These are phyloP conservation scores for Podospora pseudocomata DNA, from an alignment of 495 filamentous ascomycete genomes.

Conservation along the genomic window DNA sequence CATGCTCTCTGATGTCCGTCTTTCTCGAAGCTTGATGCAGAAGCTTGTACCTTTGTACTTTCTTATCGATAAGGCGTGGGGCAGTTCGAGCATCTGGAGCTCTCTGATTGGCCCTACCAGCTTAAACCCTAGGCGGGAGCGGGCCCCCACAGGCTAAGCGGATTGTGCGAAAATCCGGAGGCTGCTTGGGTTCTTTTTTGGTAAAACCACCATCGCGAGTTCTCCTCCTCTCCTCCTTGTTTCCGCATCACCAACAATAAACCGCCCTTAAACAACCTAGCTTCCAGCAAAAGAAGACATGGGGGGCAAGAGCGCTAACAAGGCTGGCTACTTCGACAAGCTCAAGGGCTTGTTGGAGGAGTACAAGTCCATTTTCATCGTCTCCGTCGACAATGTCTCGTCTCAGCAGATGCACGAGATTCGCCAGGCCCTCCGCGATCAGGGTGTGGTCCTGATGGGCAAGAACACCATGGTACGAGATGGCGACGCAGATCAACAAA, in stretches of 20 bases:
- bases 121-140: constrained; percentile 31
- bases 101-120: constrained; percentile 21
- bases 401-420: constrained; percentile 99
- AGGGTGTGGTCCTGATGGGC: constrained; percentile 96
- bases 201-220: constrained; percentile 17
- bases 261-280: constrained; percentile 94
- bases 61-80: constrained; percentile 2
- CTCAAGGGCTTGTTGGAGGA: constrained; percentile 88
- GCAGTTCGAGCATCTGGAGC: neutral
- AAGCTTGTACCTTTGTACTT: constrained; percentile 9
- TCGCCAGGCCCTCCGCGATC: constrained; percentile 76
- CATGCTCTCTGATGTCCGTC: neutral
- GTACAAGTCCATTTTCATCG: constrained; percentile 95
- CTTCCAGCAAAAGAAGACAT: constrained; percentile 96
- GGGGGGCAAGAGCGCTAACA: constrained; percentile 95
- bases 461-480: constrained; percentile 94
- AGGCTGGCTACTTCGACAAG: constrained; percentile 99
- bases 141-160: constrained; percentile 28
- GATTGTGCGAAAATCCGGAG: constrained; percentile 31
- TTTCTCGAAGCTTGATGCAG: neutral
- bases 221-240: constrained; percentile 15
- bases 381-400: constrained; percentile 90
- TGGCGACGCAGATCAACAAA: neutral
- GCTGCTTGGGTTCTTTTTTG: constrained; percentile 21
- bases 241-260: constrained; percentile 30